phyloP scores from a whole-genome alignment of 495 filamentous ascomycete species.

The Cladorrhinum samala region DNA sequence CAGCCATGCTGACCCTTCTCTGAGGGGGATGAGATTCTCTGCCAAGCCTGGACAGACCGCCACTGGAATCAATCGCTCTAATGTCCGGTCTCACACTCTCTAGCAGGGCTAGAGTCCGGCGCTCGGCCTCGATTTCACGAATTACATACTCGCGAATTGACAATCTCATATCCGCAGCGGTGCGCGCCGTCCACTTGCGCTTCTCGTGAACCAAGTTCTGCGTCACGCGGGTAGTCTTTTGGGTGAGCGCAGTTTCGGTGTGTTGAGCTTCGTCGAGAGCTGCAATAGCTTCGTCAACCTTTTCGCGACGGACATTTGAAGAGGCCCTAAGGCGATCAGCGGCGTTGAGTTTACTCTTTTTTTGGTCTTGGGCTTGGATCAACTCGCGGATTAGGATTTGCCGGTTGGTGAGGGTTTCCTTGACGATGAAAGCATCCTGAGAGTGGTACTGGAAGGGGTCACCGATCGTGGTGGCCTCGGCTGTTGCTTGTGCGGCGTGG shows the following conservation, averaged over 20 bases:
- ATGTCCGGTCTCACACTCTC: conserved; percentile 91
- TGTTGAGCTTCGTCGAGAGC: conserved; percentile 79
- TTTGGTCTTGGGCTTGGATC: conserved; percentile 74
- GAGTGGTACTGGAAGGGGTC: conserved; percentile 95
- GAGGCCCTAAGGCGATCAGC: conserved; percentile 82
- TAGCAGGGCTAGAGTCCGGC: conserved; percentile 83
- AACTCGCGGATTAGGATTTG: conserved; percentile 97
- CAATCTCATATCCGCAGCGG: conserved; percentile 68
- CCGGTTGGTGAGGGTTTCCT: conserved; percentile 96
- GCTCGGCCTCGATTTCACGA: conserved; percentile 92
- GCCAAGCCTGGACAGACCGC: conserved; percentile 81
- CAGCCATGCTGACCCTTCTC: conserved; percentile 68
- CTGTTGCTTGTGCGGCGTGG: conserved; percentile 95
- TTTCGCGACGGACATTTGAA: conserved; percentile 79
- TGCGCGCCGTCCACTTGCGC: conserved; percentile 83
- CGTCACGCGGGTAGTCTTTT: conserved; percentile 83
- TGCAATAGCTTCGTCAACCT: conserved; percentile 91
- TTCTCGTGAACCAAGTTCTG: conserved; percentile 83
- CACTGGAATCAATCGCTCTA: conserved; percentile 81
- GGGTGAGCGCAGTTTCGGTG: conserved; percentile 69
- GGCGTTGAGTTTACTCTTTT: conserved; percentile 70
- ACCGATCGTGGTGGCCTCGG: conserved; percentile 89
- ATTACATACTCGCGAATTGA: conserved; percentile 88
- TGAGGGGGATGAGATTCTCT: conserved; percentile 75
- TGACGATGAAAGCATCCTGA: conserved; percentile 94